Percentiles rank a stretch among this genome's conserved stretches.
Conservation (phyloP, 1,284 basidiomycete genomes). For the Ceratobasidium sp. region DNA sequence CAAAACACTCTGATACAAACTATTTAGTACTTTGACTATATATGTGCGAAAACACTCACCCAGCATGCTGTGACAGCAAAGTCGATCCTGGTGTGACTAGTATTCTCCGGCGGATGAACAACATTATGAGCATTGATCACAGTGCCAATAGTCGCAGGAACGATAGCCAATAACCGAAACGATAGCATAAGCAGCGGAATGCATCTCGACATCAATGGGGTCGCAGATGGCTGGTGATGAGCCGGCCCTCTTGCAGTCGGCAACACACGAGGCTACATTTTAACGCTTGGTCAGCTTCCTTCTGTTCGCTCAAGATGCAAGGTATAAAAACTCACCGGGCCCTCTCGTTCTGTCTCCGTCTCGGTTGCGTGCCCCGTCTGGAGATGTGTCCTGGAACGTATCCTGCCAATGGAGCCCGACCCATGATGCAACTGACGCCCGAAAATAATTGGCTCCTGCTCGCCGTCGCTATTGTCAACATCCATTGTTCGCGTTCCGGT, state of each 20-base stretch:
- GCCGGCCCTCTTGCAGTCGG: conserved; percentile 43
- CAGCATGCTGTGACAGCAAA: conserved; percentile 45
- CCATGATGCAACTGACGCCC: conserved; percentile 17
- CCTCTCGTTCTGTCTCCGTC: conserved; percentile 44
- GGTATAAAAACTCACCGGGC: conserved; percentile 30
- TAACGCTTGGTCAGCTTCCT: conserved; percentile 12
- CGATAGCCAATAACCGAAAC: conserved; percentile 41
- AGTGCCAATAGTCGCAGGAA: conserved; percentile 43
- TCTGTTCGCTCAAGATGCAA: conserved; percentile 2
- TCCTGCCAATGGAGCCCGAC: conserved; percentile 16
- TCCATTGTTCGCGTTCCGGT: conserved; percentile 3
- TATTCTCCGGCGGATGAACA: conserved; percentile 28
- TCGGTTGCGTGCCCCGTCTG: conserved; percentile 28
- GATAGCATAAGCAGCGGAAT: conserved; percentile 39
- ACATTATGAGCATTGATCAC: conserved; percentile 36
- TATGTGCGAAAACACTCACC: conserved; percentile 33
- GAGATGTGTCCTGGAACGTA: conserved; percentile 14
- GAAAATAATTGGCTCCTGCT: conserved; percentile 26
- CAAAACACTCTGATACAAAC: conserved; percentile 65
- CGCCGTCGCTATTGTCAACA: conserved; percentile 15
- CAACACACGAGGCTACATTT: conserved; percentile 21
- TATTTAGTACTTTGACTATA: background rate
- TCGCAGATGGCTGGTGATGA: conserved; percentile 26
- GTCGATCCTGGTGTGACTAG: conserved; percentile 41
- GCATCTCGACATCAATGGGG: conserved; percentile 25